Conservation (phyloP, 257 asterid species). For the Fraxinus cuspidata region DNA sequence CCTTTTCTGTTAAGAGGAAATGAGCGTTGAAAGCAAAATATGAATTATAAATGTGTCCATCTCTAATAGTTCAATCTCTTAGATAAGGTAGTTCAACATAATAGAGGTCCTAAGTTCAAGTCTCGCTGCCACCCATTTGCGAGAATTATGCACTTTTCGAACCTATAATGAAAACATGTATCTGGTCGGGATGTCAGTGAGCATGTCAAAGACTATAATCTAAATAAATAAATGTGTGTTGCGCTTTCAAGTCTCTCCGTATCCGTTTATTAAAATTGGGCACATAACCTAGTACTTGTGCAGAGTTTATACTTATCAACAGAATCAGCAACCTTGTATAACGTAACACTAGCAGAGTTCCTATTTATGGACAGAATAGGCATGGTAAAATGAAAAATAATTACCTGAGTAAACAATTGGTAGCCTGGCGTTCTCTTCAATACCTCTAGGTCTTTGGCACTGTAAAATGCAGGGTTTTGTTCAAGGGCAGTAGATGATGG, state of each 20-base stretch:
- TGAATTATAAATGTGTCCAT: background rate
- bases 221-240: background rate
- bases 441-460: slow-evolving; percentile 69
- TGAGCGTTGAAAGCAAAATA: background rate
- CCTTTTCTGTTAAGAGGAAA: slow-evolving; percentile 50
- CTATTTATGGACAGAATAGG: background rate
- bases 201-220: background rate
- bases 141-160: background rate
- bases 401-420: slow-evolving; percentile 75
- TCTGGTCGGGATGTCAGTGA: background rate
- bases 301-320: background rate
- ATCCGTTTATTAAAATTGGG: background rate
- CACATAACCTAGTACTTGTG: background rate
- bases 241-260: background rate
- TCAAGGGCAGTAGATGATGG: slow-evolving; percentile 81
- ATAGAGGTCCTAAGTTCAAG: background rate
- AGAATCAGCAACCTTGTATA: background rate
- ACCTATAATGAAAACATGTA: background rate
- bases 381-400: background rate
- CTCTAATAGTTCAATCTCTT: background rate
- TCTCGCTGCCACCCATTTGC: background rate
- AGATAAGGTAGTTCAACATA: background rate
- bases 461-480: slow-evolving; percentile 62
- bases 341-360: background rate
- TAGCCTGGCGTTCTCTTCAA: slow-evolving; percentile 82